These are phyloP conservation scores for Yamagishiella unicocca DNA, from an alignment of 139 green algal species.

Conservation along the genomic window DNA sequence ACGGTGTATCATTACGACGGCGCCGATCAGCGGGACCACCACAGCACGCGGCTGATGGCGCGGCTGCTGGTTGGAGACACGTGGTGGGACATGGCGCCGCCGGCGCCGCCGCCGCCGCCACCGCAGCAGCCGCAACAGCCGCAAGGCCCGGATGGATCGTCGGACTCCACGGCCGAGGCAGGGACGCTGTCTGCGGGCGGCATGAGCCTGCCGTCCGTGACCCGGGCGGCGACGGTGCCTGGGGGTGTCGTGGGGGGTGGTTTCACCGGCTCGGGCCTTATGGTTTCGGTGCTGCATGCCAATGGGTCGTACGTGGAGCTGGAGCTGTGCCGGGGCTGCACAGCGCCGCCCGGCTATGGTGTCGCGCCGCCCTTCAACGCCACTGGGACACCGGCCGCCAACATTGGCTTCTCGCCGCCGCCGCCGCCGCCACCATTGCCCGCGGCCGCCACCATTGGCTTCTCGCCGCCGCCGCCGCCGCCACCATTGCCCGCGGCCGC, in stretches of 20 bases:
- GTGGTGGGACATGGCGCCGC: not conserved
- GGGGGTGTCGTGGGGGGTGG: slow-evolving; percentile 15
- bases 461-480: not conserved
- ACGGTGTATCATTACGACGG: slow-evolving; percentile 14
- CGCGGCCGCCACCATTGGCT: no score
- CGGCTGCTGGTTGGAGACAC: not conserved
- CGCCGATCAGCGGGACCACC: not conserved
- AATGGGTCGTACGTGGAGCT: not conserved
- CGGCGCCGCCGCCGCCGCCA: not conserved
- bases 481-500: no score
- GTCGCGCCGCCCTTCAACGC: not conserved
- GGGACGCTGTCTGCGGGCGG: no score
- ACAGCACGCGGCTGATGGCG: not conserved
- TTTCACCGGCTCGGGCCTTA: not conserved
- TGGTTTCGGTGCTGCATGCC: not conserved
- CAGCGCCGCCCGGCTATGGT: not conserved
- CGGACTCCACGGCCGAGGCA: no score
- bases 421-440: not conserved
- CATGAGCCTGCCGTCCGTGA: not conserved
- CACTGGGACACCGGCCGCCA: not conserved
- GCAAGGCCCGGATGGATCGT: no score
- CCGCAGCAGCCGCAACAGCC: no score
- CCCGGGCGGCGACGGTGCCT: not conserved
- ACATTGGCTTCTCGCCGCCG: slow-evolving; percentile 9
- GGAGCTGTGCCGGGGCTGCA: slow-evolving; percentile 4